A percentile compares a stretch with the other conserved stretches of the same genome.
Conservation (phyloP, 345 rosid genomes). For the Salix purpurea region DNA sequence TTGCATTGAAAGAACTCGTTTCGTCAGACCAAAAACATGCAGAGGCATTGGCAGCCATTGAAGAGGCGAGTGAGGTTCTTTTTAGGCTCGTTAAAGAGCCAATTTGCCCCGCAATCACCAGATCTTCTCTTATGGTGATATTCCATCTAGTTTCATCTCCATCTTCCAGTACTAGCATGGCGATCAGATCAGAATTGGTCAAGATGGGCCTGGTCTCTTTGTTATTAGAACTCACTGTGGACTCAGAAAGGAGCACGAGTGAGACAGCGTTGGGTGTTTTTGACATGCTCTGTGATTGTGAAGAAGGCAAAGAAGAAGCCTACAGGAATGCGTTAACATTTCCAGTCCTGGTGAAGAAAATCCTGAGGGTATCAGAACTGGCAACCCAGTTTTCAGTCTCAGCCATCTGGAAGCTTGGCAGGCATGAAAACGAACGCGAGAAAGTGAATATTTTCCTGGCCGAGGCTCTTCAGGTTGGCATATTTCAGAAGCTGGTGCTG, state of each 20-base stretch:
- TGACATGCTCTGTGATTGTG: slow-evolving; percentile 29
- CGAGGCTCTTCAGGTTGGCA: slow-evolving; percentile 53
- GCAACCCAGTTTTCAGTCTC: slow-evolving; percentile 44
- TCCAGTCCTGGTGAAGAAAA: slow-evolving; percentile 49
- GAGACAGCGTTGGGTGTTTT: slow-evolving; percentile 40
- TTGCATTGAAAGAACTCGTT: slow-evolving; percentile 29
- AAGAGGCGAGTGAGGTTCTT: slow-evolving; percentile 20
- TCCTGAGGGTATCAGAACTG: slow-evolving; percentile 32
- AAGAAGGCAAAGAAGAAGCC: slow-evolving; percentile 37
- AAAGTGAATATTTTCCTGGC: slow-evolving; percentile 14
- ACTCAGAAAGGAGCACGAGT: slow-evolving; percentile 27
- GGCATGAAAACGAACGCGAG: slow-evolving; percentile 18
- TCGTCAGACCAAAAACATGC: slow-evolving; percentile 8
- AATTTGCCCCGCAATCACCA: slow-evolving; percentile 24
- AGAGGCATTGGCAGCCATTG: slow-evolving; percentile 19
- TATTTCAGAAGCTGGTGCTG: slow-evolving; percentile 55
- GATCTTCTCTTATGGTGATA: slow-evolving; percentile 35
- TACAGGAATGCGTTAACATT: slow-evolving; percentile 32
- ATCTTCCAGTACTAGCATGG: not conserved
- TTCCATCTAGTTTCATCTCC: slow-evolving; percentile 29
- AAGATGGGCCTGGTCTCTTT: slow-evolving; percentile 31
- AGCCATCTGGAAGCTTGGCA: slow-evolving; percentile 41
- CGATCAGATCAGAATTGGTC: slow-evolving; percentile 16
- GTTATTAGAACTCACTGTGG: slow-evolving; percentile 26
- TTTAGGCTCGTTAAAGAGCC: slow-evolving; percentile 32